Evolutionary conservation across 1,284 basidiomycete species (phyloP).

Genomic region (Pulveroboletus ridleyi): DNA sequence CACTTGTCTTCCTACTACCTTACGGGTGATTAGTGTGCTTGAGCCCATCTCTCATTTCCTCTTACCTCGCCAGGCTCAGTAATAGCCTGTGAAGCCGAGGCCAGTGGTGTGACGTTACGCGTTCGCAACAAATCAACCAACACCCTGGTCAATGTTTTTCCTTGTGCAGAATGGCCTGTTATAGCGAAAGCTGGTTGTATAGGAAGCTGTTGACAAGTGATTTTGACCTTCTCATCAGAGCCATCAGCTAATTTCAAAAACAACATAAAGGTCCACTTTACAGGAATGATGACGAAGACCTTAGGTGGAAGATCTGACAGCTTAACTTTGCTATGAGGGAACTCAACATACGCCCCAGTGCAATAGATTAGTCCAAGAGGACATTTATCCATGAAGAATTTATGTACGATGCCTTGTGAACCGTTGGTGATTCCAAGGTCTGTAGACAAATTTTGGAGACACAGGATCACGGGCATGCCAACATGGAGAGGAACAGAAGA

Average conservation of each 20-base stretch:
- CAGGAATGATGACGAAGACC: background rate
- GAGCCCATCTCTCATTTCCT: no score
- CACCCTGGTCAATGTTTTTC: no score
- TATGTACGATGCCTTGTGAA: conserved; percentile 19
- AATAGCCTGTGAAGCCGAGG: no score
- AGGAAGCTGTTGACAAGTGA: background rate
- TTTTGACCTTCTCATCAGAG: background rate
- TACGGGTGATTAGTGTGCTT: no score
- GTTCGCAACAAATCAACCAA: no score
- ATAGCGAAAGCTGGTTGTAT: conserved; percentile 2
- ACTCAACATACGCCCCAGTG: background rate
- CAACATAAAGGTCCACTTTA: background rate
- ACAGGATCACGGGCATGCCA: conserved; percentile 39
- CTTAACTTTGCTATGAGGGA: background rate
- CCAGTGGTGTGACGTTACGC: no score
- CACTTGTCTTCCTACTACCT: no score
- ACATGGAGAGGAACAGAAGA: conserved; percentile 27
- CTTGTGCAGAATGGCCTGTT: no score
- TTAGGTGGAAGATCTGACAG: background rate
- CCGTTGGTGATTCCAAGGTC: conserved; percentile 41
- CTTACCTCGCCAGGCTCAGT: no score
- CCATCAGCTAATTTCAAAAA: background rate
- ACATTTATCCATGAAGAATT: background rate
- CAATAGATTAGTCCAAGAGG: no score
- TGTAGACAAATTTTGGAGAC: conserved; percentile 34